Evolutionary conservation across 331 rosid species (phyloP), one percentile per base, ranked within the genome.

Genomic region (Malus hybrid): DNA sequence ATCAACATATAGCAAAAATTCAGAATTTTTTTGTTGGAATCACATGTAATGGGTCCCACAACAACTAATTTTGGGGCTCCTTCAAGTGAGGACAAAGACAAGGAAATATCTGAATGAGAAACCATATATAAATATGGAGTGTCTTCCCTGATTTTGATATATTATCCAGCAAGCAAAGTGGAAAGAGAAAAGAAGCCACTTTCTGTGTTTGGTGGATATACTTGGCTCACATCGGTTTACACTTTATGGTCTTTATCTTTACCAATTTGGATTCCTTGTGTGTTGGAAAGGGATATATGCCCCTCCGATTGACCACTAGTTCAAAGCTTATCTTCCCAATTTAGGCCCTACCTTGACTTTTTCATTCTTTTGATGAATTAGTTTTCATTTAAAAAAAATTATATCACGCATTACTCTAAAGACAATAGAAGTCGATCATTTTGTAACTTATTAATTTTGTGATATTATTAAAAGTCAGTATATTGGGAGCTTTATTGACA

Each of bases 91-190:
- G 46, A 57, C 74, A 71, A 70, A 5, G 70, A 78, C 82, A 16
- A 15, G 56, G 74, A 82, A 86, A 79, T 84, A 86, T 83, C 88
- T 79, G 63, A 50, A 68, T 73, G 16, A 65, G 63, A 30, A 75
- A 80, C 85, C 73, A 50, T 6, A 18, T 4, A 48, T 50, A 2
- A 50, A 2, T 5, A 68, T 76, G 33, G 63, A 78, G 30, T 46
- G n/a, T 42, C 46, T 42, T 42, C 46, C 13, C 46, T 68, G 71
- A 79, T 63, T 63, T 63, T 74, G 63, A 74, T 18, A 63, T 63
- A 13, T 74, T 44, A 61, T 32, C 61, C 55, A 24, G 22, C 71
- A 32, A 58, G 33, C 61, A 80, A 62, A 6, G 39, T 55, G 44
- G 26, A 32, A 66, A 34, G 18, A 5, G 56, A 52, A 66, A 30